These are phyloP conservation scores for Silene vulgaris DNA, from an alignment of 179 eudicot genomes.

Conservation along the genomic window DNA sequence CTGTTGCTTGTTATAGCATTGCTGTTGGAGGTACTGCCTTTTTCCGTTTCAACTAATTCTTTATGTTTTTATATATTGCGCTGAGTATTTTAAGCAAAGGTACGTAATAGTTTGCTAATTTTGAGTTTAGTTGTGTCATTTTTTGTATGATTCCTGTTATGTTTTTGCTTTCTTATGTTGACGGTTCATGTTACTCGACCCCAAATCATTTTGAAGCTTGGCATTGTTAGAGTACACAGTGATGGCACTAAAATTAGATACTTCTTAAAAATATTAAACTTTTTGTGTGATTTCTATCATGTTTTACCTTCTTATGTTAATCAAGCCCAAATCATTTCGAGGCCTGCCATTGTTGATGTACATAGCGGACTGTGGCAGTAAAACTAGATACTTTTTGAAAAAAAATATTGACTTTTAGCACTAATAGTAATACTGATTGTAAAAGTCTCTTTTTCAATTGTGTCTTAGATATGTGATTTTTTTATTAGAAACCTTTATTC, in stretches of 20 bases:
- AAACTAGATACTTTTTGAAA: neutral
- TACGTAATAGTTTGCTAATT: neutral
- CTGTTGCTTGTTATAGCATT: slow-evolving; percentile 90
- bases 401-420: neutral
- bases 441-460: neutral
- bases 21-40: slow-evolving; percentile 59
- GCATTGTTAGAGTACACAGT: neutral
- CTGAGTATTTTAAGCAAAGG: too few relatives aligned
- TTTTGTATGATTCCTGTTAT: neutral
- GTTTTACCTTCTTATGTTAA: neutral
- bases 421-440: neutral
- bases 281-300: neutral
- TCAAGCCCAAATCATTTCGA: neutral
- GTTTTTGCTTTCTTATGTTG: neutral
- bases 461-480: too few relatives aligned
- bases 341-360: neutral
- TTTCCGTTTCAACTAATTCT: neutral
- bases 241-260: neutral
- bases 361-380: neutral
- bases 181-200: neutral
- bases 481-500: neutral
- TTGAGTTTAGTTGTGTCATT: neutral
- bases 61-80: too few relatives aligned
- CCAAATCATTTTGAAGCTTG: neutral
- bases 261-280: neutral